A percentile compares a stretch with the other conserved stretches of the same genome.
Evolutionary conservation across 331 rosid species (phyloP).

Genomic region (Rosa hybrid): DNA sequence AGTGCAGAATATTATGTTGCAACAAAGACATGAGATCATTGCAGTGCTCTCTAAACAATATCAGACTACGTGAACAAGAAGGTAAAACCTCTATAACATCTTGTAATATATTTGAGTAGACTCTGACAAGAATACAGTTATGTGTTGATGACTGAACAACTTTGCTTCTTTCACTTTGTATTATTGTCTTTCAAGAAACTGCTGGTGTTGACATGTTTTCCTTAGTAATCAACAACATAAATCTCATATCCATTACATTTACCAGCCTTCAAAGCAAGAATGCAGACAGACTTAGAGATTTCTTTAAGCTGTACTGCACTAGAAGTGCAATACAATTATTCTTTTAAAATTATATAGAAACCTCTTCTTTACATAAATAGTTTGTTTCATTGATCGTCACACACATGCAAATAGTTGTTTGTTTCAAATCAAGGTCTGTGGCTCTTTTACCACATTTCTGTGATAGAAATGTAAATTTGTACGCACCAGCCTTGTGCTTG

Average conservation of each 20-base stretch:
- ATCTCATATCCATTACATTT: not conserved
- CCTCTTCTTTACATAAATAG: slow-evolving; percentile 41
- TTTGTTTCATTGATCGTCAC: slow-evolving; percentile 39
- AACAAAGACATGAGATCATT: not conserved
- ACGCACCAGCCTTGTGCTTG: slow-evolving; percentile 48
- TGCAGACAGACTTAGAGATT: not conserved
- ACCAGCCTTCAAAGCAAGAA: not conserved
- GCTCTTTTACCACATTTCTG: slow-evolving; percentile 30
- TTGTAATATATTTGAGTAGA: not conserved
- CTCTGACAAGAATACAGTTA: not conserved
- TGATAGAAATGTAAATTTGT: slow-evolving; percentile 35
- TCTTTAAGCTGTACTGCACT: not conserved
- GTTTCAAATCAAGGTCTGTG: slow-evolving; percentile 28
- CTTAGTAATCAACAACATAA: not conserved
- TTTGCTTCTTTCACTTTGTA: not conserved
- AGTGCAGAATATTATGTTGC: slow-evolving; percentile 4
- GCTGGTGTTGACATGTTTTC: slow-evolving; percentile 12
- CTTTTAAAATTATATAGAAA: slow-evolving; percentile 18
- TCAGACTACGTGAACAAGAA: slow-evolving; percentile 11
- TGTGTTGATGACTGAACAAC: not conserved
- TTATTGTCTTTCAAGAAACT: not conserved
- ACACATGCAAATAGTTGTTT: slow-evolving; percentile 33
- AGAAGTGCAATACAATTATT: slow-evolving; percentile 31
- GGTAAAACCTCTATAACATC: slow-evolving; percentile 5
- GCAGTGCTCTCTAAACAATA: too few species aligned